Base-by-base conservation (phyloP, 2,329 filamentous ascomycete genomes). In the Mycocentrospora acerina region DNA sequence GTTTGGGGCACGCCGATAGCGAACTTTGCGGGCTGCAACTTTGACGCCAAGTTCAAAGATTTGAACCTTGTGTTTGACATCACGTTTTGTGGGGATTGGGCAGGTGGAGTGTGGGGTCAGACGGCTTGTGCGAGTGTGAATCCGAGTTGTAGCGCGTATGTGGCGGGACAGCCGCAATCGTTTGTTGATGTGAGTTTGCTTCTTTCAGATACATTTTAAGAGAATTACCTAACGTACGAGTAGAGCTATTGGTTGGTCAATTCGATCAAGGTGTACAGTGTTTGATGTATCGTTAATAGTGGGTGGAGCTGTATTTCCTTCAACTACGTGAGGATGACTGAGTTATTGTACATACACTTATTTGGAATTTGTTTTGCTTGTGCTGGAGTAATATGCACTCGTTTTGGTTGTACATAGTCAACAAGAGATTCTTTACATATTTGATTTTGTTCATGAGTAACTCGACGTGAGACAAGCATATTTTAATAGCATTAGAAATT, bases 1-100 rank as follows among this genome's bases (percentile, higher is more conserved):
- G 45, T 42, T 6, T 76, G 73, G 73, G 68, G 70, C 16, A 52
- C 53, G 6, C 71, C 73, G 2, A 48, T 58, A 31, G 68, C 66
- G 16, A 66, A 68, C 35, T 66, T 60, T 29, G 58, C 53, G 2
- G 64, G 62, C 4, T 71, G 68, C 40, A 45, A 68, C 27, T 67
- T 67, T 27, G 57, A 60, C 35, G 45, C 50, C 9, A 62, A 57
- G 40, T 69, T 70, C 27, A 52, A 43, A 16, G 55, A 68, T 35
- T 46, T 68, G 54, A 65, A 59, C 13, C 61, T 71, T 27, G 62
- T 70, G 15, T 71, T 79, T 39, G 72, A 79, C 47, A 74, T 70
- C 2, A 75, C 74, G 1, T 79, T 79, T 59, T 79, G 76, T 44
- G 77, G 77, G 24, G 72, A 76, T 36, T 80, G 77, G 76, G 76